Conservation (phyloP, 257 asterid genomes). For the Anisodus tanguticus region DNA sequence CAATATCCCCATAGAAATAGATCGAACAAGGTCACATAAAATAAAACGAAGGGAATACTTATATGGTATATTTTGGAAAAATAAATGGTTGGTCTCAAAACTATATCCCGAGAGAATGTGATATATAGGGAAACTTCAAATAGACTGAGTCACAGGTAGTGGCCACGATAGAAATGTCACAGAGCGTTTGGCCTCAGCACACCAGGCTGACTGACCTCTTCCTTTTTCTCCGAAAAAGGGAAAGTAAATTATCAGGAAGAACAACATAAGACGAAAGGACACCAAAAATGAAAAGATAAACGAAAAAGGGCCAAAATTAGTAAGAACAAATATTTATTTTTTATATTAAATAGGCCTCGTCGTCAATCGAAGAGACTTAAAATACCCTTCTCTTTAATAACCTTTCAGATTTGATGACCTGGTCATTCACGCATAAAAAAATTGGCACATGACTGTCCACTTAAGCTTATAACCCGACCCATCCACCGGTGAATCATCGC, state of each 20-base stretch:
- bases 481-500: too few relatives aligned
- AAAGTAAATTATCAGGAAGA: slow-evolving; percentile 9
- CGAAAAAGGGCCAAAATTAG: neutral
- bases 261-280: neutral
- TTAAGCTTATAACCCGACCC: too few relatives aligned
- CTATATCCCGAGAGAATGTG: neutral
- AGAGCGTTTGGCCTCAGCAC: neutral
- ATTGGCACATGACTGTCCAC: too few relatives aligned
- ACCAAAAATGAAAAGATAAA: neutral
- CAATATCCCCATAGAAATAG: neutral
- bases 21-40: neutral
- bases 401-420: too few relatives aligned
- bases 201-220: neutral
- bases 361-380: too few relatives aligned
- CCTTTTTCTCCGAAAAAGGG: neutral
- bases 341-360: too few relatives aligned
- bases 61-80: neutral
- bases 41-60: neutral
- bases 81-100: neutral
- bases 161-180: too few relatives aligned
- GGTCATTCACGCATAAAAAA: too few relatives aligned
- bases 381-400: too few relatives aligned
- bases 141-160: neutral
- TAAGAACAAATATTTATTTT: too few relatives aligned
- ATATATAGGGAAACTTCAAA: neutral